Evolutionary conservation across 805 yeast species (phyloP), one percentile per base, ranked within the genome.

Genomic region (Ogataea corticis): DNA sequence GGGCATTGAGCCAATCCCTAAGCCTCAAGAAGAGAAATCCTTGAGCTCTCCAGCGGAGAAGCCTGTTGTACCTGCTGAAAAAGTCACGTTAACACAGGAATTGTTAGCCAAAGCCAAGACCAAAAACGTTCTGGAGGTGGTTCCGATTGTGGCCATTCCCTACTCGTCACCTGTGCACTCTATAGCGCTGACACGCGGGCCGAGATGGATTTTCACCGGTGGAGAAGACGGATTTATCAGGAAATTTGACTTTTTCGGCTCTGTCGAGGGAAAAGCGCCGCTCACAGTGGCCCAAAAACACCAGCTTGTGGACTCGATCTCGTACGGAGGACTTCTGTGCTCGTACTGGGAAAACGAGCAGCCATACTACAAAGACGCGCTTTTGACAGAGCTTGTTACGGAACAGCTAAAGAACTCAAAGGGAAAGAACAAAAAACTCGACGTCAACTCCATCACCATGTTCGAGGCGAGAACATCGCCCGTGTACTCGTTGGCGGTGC

Each of bases 281-380:
- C 70, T 94, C 42, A 92, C 98, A 0, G 87, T 90, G 49, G 89
- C 96, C 2, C 99, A 94, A 63, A 81, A 80, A 58, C 98, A 94
- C 64, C 85, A 87, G 39, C 72, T 90, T 40, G 89, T 89, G 18
- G 99, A 94, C 62, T 79, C 94, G 1, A 79, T 94, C 27, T 77
- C 85, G 7, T 84, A 85, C 58, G 94, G 90, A 0, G 99, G 98
- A 6, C 83, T 88, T 4, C 67, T 91, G 4, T 61, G 76, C 13
- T 84, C 94, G 0, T 92, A 89, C 68, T 94, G 97, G 97, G 98
- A 92, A 60, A 94, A 94, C 65, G 98, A 94, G 67, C 87, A 90
- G 57, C 97, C 98, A 0, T 70, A 80, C 45, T 66, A 72, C 27
- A 70, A 70, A 50, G 59, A 73, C 46, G 71, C 72, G 48, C 59